Conservation (phyloP, 1,139 yeast species). For the Scheffersomyces parashehatae region DNA sequence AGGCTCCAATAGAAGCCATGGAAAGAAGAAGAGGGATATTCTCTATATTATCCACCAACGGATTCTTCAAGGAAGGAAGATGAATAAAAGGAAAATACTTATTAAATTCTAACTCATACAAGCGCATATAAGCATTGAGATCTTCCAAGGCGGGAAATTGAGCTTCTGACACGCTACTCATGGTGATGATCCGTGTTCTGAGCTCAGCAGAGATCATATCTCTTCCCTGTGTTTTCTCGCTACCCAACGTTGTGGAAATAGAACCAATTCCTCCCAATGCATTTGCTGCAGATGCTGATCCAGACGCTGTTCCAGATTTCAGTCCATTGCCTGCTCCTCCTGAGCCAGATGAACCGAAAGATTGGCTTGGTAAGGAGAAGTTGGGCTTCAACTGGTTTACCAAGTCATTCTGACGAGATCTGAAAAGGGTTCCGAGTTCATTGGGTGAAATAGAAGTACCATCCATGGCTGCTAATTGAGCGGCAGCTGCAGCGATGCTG, state of each 20-base stretch:
- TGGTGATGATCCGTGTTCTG: conserved; percentile 52
- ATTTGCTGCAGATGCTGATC: neutral
- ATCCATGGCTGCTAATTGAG: neutral
- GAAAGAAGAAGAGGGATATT: conserved; percentile 77
- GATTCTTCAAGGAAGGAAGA: conserved; percentile 62
- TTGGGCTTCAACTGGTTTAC: conserved; percentile 38
- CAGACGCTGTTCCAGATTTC: neutral
- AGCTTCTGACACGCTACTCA: conserved; percentile 50
- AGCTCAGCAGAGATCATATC: conserved; percentile 47
- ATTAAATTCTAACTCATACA: conserved; percentile 75
- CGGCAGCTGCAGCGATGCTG: too few relatives aligned
- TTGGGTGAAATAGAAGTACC: conserved; percentile 1
- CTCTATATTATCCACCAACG: conserved; percentile 53
- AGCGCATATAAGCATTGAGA: conserved; percentile 67
- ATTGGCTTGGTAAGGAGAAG: conserved; percentile 6
- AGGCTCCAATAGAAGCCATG: conserved; percentile 88
- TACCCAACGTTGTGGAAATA: neutral
- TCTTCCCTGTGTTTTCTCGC: neutral
- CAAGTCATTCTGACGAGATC: conserved; percentile 61
- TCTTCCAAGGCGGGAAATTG: conserved; percentile 77
- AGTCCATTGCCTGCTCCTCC: neutral
- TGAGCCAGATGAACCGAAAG: neutral
- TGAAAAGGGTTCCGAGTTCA: conserved; percentile 56
- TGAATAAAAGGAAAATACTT: conserved; percentile 84
- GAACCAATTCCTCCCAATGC: neutral